A percentile compares a stretch with the other conserved stretches of the same genome.
These are phyloP conservation scores for Fistulifera solaris DNA, from an alignment of 108 stramenopile genomes.

Conservation along the genomic window DNA sequence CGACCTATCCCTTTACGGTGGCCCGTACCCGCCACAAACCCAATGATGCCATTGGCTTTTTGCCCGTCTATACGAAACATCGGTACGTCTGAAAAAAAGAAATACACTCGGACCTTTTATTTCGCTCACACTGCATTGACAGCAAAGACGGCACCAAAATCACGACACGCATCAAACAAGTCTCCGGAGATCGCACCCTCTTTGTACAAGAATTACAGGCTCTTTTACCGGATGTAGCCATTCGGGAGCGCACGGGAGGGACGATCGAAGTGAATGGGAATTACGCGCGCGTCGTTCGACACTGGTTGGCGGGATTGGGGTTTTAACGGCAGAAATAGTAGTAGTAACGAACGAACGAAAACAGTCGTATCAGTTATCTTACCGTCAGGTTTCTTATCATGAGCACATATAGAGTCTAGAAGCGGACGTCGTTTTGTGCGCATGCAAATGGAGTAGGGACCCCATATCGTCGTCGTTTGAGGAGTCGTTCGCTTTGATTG, in stretches of 20 bases:
- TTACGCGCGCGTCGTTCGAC: conserved; percentile 48
- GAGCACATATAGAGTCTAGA: no score
- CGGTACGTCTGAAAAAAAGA: conserved; percentile 37
- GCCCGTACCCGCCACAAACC: conserved; percentile 63
- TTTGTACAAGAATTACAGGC: conserved; percentile 70
- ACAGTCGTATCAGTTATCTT: no score
- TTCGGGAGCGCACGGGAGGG: conserved; percentile 72
- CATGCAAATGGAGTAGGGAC: no score
- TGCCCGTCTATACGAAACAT: conserved; percentile 74
- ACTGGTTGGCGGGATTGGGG: conserved; percentile 77
- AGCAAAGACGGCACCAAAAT: conserved; percentile 69
- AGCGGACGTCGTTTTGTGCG: no score
- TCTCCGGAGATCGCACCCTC: conserved; percentile 50
- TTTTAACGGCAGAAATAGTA: conserved; percentile 29
- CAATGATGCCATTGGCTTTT: conserved; percentile 63
- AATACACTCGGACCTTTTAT: not conserved
- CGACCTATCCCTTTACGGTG: conserved; percentile 63
- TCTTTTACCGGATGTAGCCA: conserved; percentile 36
- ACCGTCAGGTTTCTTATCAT: no score
- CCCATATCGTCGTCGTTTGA: no score
- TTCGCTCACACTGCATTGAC: not conserved
- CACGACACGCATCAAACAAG: conserved; percentile 69
- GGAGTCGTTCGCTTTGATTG: no score
- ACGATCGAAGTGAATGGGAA: conserved; percentile 81
- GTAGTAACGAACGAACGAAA: no score